Evolutionary conservation across 192 early-diverging fungal species (phyloP).

Genomic region (Podila epicladia): DNA sequence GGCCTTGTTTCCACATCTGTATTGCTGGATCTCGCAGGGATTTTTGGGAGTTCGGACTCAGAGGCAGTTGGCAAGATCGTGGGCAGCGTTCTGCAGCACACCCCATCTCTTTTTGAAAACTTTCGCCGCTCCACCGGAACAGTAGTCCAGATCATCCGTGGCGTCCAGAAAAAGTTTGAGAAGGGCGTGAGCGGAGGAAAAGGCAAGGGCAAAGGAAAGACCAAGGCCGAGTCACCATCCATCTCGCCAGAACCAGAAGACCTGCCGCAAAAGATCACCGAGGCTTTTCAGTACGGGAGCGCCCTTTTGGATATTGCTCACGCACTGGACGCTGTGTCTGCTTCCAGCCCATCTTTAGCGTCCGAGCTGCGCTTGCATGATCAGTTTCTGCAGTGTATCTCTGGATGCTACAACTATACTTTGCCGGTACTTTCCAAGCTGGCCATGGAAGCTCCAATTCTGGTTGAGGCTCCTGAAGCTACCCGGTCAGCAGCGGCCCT

Average conservation of each 20-base stretch:
- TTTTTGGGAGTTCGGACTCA: slow-evolving; percentile 55
- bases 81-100: slow-evolving; percentile 49
- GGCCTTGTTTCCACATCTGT: slow-evolving; percentile 49
- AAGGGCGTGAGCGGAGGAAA: slow-evolving; percentile 32
- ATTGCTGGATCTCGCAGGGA: slow-evolving; percentile 60
- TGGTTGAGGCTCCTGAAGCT: not conserved
- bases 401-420: slow-evolving; percentile 49
- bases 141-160: slow-evolving; percentile 57
- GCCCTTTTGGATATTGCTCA: slow-evolving; percentile 40
- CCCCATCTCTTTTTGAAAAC: slow-evolving; percentile 57
- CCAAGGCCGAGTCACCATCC: slow-evolving; percentile 7
- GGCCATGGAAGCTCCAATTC: not conserved
- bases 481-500: slow-evolving; percentile 13
- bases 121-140: slow-evolving; percentile 55
- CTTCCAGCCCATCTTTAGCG: slow-evolving; percentile 32
- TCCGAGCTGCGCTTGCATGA: slow-evolving; percentile 31
- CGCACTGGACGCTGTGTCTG: slow-evolving; percentile 50
- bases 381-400: slow-evolving; percentile 32
- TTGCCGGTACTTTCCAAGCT: slow-evolving; percentile 23
- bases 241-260: slow-evolving; percentile 11
- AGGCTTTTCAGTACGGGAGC: slow-evolving; percentile 31
- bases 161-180: slow-evolving; percentile 55
- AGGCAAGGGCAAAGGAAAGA: slow-evolving; percentile 58
- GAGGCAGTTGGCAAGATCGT: slow-evolving; percentile 50
- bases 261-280: slow-evolving; percentile 7